These are phyloP conservation scores for Jasminum sambac DNA, from an alignment of 257 asterid species.

Conservation along the genomic window DNA sequence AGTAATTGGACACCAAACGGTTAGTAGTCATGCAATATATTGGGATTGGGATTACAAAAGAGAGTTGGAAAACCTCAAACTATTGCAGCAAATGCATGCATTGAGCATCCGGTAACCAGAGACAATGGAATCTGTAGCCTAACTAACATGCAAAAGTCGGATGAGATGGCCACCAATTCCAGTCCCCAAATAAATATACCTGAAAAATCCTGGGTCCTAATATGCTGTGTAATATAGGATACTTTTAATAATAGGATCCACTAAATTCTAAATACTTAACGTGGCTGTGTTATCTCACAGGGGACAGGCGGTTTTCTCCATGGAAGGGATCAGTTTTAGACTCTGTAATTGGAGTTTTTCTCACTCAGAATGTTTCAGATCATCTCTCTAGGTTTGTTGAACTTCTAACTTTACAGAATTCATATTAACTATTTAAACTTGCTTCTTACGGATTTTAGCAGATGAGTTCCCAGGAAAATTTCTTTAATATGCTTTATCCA, in stretches of 20 bases:
- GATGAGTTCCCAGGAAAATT: conserved; percentile 12
- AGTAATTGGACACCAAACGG: not conserved
- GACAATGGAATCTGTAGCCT: not conserved
- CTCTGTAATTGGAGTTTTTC: conserved; percentile 56
- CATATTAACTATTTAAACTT: conserved; percentile 1
- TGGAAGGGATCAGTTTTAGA: conserved; percentile 66
- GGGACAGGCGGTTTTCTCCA: conserved; percentile 57
- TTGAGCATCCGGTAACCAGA: not conserved
- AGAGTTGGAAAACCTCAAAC: not conserved
- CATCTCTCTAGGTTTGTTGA: conserved; percentile 54
- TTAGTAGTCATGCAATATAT: not conserved
- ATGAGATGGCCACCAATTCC: not conserved
- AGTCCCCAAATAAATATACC: not conserved
- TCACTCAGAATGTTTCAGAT: conserved; percentile 59
- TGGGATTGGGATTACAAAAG: not conserved
- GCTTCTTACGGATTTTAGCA: not conserved
- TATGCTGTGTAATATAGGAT: not conserved
- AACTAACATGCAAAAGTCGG: not conserved
- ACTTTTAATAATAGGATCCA: conserved; percentile 2
- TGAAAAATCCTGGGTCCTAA: not conserved
- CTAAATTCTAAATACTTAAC: not conserved
- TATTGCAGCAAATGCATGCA: not conserved
- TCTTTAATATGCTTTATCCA: conserved; percentile 5
- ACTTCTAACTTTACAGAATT: not conserved
- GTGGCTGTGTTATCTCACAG: conserved; percentile 25